A percentile compares a stretch with the other conserved stretches of the same genome.
These are phyloP conservation scores for Daldinia sp. DNA, from an alignment of 2,329 filamentous ascomycete genomes.

Conservation along the genomic window DNA sequence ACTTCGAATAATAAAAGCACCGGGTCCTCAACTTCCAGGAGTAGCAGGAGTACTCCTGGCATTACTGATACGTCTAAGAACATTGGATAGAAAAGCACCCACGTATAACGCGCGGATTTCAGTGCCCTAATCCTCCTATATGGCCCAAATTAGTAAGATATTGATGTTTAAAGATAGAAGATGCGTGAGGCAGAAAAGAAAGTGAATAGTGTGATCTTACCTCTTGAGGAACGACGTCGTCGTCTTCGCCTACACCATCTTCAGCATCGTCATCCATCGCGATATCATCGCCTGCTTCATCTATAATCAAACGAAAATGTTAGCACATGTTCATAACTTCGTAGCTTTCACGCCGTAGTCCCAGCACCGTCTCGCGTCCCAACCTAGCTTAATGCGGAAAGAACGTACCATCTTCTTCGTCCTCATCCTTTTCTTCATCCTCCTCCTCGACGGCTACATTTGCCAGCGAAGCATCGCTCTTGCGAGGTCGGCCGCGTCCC, in stretches of 20 bases:
- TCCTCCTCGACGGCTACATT: constrained; percentile 38
- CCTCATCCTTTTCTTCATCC: constrained; percentile 41
- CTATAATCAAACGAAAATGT: constrained; percentile 5
- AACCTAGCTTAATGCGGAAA: background rate
- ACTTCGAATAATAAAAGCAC: background rate
- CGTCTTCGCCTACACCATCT: constrained; percentile 30
- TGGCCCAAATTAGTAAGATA: constrained; percentile 43
- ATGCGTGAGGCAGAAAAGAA: background rate
- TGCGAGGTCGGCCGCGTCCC: constrained; percentile 37
- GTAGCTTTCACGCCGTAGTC: constrained; percentile 1
- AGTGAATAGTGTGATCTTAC: constrained; percentile 31
- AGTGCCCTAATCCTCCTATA: constrained; percentile 45
- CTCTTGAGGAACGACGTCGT: constrained; percentile 28
- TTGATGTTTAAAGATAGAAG: background rate
- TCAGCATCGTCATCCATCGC: constrained; percentile 38
- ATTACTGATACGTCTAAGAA: constrained; percentile 40
- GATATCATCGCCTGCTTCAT: constrained; percentile 27
- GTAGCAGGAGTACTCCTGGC: constrained; percentile 29
- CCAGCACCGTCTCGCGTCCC: background rate
- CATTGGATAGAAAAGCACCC: constrained; percentile 38
- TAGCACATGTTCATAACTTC: constrained; percentile 13
- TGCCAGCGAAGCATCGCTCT: constrained; percentile 40
- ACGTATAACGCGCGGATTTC: constrained; percentile 34
- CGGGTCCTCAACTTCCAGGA: constrained; percentile 9
- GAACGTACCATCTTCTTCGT: constrained; percentile 38